Evolutionary conservation across 1,284 basidiomycete genomes (phyloP).

Genomic region (Tylopilus sp.): DNA sequence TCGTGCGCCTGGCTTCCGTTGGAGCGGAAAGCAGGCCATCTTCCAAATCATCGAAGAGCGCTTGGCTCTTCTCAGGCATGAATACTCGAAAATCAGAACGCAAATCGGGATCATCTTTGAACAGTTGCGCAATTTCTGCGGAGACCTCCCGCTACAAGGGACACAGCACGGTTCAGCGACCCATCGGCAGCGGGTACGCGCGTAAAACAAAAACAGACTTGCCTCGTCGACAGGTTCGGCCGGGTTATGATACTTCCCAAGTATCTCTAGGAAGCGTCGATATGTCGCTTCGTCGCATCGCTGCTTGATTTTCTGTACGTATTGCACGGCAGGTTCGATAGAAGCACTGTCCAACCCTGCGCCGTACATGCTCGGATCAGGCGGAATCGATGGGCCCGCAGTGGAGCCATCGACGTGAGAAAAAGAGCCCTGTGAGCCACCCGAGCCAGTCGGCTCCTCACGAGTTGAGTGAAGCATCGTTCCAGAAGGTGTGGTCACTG

Average conservation of each 20-base stretch:
- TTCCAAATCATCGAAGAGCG: slow-evolving; percentile 45
- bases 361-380: slow-evolving; percentile 26
- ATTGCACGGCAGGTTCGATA: slow-evolving; percentile 81
- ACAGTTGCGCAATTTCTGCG: slow-evolving; percentile 79
- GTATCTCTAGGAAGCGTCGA: slow-evolving; percentile 89
- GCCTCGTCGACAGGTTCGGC: slow-evolving; percentile 70
- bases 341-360: slow-evolving; percentile 37
- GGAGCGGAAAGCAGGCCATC: slow-evolving; percentile 26
- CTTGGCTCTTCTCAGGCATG: slow-evolving; percentile 67
- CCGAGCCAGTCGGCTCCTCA: slow-evolving; percentile 29
- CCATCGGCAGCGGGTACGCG: slow-evolving; percentile 40
- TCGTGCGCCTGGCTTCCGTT: slow-evolving; percentile 24
- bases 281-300: slow-evolving; percentile 94
- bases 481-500: slow-evolving; percentile 81
- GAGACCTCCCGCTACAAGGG: slow-evolving; percentile 66
- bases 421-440: slow-evolving; percentile 9
- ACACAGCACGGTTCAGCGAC: slow-evolving; percentile 32
- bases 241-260: slow-evolving; percentile 62
- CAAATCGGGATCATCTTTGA: slow-evolving; percentile 86
- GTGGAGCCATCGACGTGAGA: slow-evolving; percentile 13
- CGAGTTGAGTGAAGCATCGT: slow-evolving; percentile 49
- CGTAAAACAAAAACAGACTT: slow-evolving; percentile 31
- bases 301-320: slow-evolving; percentile 96
- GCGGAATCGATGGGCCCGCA: slow-evolving; percentile 15
- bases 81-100: slow-evolving; percentile 91